Conservation (phyloP, 2,329 filamentous ascomycete species). For the Mariannaea elegans region DNA sequence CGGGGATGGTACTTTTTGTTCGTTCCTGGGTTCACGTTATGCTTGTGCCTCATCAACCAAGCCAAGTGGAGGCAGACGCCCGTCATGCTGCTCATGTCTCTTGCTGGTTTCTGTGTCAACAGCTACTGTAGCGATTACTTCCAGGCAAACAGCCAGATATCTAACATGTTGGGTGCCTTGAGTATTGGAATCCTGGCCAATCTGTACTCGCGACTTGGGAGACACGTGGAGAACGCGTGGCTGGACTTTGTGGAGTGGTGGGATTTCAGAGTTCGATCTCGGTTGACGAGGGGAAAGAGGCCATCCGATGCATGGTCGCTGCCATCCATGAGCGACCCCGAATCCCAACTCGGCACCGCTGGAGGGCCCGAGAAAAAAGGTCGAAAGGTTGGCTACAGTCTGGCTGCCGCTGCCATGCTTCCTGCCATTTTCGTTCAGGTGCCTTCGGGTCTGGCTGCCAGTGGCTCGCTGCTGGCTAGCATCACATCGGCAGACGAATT, state of each 20-base stretch:
- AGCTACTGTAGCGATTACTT: conserved; percentile 76
- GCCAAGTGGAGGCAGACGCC: conserved; percentile 82
- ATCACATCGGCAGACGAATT: conserved; percentile 65
- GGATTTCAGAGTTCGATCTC: conserved; percentile 54
- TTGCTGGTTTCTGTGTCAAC: conserved; percentile 79
- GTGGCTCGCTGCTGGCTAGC: conserved; percentile 66
- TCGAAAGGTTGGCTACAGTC: conserved; percentile 72
- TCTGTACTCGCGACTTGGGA: conserved; percentile 75
- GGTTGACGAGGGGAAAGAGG: conserved; percentile 44
- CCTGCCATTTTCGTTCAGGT: conserved; percentile 84
- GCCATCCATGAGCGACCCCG: conserved; percentile 44
- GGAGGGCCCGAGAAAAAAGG: conserved; percentile 41
- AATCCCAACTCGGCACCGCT: conserved; percentile 40
- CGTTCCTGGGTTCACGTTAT: conserved; percentile 78
- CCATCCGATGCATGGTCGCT: conserved; percentile 44
- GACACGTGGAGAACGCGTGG: conserved; percentile 63
- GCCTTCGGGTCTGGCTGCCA: conserved; percentile 68
- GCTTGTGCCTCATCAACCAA: conserved; percentile 81
- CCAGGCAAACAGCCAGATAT: conserved; percentile 75
- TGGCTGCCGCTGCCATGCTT: conserved; percentile 85
- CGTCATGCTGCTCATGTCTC: conserved; percentile 77
- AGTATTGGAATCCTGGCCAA: conserved; percentile 82
- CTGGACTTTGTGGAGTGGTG: conserved; percentile 60
- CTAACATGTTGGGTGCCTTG: conserved; percentile 80
- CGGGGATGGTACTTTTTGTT: conserved; percentile 70